Conservation (phyloP, 163 green algal genomes). For the Volvox carteri region DNA sequence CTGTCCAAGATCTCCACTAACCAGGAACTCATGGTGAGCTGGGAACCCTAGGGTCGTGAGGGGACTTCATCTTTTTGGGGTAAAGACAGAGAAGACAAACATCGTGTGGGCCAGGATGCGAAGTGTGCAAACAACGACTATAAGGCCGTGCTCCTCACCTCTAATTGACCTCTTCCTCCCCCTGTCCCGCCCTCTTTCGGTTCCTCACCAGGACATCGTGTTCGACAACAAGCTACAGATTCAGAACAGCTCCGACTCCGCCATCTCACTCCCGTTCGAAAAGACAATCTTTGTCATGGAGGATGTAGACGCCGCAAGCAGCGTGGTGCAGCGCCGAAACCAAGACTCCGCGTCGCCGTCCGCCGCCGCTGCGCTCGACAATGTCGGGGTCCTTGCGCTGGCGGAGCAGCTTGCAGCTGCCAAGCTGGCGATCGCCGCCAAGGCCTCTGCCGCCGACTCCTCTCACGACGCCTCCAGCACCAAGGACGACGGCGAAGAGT, state of each 20-base stretch:
- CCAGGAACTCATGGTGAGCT: conserved; percentile 63
- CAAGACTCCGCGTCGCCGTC: neutral
- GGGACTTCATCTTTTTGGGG: neutral
- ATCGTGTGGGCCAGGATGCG: too few species aligned
- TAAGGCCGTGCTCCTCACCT: too few species aligned
- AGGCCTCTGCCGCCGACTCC: neutral
- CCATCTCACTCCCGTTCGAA: conserved; percentile 56
- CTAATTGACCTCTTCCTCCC: neutral
- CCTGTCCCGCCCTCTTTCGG: neutral
- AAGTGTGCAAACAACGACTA: too few species aligned
- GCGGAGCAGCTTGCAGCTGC: conserved; percentile 25
- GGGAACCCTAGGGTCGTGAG: neutral
- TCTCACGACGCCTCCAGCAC: neutral
- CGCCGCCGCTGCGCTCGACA: neutral
- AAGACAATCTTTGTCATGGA: conserved; percentile 78
- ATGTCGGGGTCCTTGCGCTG: conserved; percentile 14
- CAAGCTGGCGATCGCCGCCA: conserved; percentile 34
- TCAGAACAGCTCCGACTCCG: conserved; percentile 32
- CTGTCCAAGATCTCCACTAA: conserved; percentile 76
- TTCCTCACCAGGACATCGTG: conserved; percentile 66
- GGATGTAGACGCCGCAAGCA: conserved; percentile 60
- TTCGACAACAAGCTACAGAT: conserved; percentile 64
- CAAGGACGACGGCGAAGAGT: neutral
- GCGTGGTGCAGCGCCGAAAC: conserved; percentile 58
- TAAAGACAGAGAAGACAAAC: too few species aligned